Evolutionary conservation across 1,284 basidiomycete species (phyloP), one percentile per base, ranked within the genome.

Genomic region (Entoloma clypeatum): DNA sequence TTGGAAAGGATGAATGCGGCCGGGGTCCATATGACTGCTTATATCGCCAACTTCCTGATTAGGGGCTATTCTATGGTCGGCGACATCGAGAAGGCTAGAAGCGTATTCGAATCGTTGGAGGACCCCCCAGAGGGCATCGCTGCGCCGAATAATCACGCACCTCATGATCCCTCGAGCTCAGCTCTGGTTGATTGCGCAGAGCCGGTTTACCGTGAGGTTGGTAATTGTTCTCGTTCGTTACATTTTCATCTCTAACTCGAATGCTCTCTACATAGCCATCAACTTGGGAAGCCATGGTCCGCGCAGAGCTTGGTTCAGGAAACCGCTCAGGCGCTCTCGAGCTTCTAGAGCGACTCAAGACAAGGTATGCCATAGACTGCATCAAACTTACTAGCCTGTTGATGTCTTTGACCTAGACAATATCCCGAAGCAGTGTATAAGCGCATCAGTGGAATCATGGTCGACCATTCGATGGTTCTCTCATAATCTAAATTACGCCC

Each of bases 221-320:
- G 81, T 55, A 11, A 4, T 62, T 54, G 7, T 3, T 19, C 62
- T 19, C 21, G 32, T 7, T 26, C 10, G 25, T 30, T 32, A 8
- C 11, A 23, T 23, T 33, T 13, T 33, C 13, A 4, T 9, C 34
- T 33, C 17, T 36, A 32, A n/a, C 35, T n/a, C 28, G 41, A 47
- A 29, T 31, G 26, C 3, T 43, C 33, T 28, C 11, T 47, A 27
- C 48, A 2, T 53, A 89, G 81, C 85, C 88, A 11, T 90, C 87
- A 29, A 90, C 90, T 1, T 93, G 89, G 83, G 92, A 96, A 60
- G 81, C 81, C 4, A 99, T 99, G 92, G 85, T 99, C 50, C 79
- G 90, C 14, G 90, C 90, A 3, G 96, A 99, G 62, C 70, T 98
- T 7, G 79, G 79, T 11, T 77, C 75, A 36, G 91, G 92, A 7